Evolutionary conservation across 495 filamentous ascomycete species (phyloP).

Genomic region (Xylaria telfairii): DNA sequence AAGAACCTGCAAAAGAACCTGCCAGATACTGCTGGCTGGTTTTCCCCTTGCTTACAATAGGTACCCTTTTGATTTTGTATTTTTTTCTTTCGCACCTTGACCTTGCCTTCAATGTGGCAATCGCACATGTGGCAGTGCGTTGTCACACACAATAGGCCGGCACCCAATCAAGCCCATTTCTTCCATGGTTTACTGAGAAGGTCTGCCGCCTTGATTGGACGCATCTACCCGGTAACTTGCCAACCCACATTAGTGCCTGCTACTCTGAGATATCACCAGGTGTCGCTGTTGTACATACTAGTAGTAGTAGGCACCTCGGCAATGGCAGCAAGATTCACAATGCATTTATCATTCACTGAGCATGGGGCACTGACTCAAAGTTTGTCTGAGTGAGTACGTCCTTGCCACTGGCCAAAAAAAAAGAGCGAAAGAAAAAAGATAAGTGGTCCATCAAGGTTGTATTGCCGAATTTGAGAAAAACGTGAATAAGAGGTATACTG

Average conservation of each 20-base stretch:
- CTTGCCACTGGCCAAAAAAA: not conserved
- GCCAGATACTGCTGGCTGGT: slow-evolving; percentile 7
- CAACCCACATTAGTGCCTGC: too few relatives aligned
- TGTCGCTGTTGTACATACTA: too few relatives aligned
- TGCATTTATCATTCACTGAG: not conserved
- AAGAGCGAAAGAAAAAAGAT: not conserved
- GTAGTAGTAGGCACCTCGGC: not conserved
- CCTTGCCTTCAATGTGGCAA: not conserved
- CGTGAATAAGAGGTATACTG: too few relatives aligned
- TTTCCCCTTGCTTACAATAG: slow-evolving; percentile 6
- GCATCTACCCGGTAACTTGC: too few relatives aligned
- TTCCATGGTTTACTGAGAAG: not conserved
- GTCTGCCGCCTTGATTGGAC: not conserved
- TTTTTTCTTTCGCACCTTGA: not conserved
- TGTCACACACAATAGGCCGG: not conserved
- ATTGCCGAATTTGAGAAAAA: too few relatives aligned
- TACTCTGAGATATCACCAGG: too few relatives aligned
- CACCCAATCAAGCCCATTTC: not conserved
- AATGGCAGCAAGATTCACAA: not conserved
- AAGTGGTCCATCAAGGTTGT: not conserved
- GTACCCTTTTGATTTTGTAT: too few relatives aligned
- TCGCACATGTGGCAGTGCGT: not conserved
- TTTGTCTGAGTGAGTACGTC: not conserved
- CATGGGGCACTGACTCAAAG: not conserved
- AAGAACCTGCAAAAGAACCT: slow-evolving; percentile 13